Base-by-base conservation (phyloP, 345 rosid genomes). In the Cochlearia excelsa region DNA sequence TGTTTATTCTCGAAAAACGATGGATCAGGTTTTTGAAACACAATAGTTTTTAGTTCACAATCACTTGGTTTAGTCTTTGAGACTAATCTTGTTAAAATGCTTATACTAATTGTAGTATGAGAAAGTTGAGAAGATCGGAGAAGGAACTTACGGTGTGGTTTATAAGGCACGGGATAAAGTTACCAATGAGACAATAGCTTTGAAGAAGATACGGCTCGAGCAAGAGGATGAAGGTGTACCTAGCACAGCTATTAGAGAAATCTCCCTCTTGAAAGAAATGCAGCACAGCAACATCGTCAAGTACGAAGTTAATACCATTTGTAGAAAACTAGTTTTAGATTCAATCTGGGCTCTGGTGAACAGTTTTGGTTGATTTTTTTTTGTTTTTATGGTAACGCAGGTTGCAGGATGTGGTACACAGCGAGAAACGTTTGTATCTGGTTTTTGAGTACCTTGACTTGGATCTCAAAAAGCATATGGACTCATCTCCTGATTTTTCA, bases 221-320 rank as follows among this genome's bases (percentile, higher is more conserved):
- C 97, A 93, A 78, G 99, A 93, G 73, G 99, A 93, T 59, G 99
- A 93, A 73, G 99, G 99, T 50, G 99, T 93, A 1, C 99, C 99
- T 6, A 93, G 99, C 81, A 93, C 99, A 6, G 97, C 99, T 2
- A 93, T 93, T 33, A 76, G 99, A 68, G 97, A 93, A 67, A 93
- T 93, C 68, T 93, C 99, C n/a, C 86, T 93, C 66, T 63, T 89
- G 84, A 93, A 93, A 72, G 99, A 93, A 78, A 93, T 93, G 95
- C 97, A 93, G 70, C 99, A 93, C 43, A 94, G 86, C 54, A 88
- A 93, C 74, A 89, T 89, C 66, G 99, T 93, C 59, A 87, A 87
- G 99, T 87, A 73, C 59, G 62, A 35, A 51, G 55, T 49, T 57
- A 4, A 47, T 35, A 34, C 68, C 35, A 5, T 34, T 56, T 16